Evolutionary conservation across 441 rosid species (phyloP).

Genomic region (Adansonia gregorii): DNA sequence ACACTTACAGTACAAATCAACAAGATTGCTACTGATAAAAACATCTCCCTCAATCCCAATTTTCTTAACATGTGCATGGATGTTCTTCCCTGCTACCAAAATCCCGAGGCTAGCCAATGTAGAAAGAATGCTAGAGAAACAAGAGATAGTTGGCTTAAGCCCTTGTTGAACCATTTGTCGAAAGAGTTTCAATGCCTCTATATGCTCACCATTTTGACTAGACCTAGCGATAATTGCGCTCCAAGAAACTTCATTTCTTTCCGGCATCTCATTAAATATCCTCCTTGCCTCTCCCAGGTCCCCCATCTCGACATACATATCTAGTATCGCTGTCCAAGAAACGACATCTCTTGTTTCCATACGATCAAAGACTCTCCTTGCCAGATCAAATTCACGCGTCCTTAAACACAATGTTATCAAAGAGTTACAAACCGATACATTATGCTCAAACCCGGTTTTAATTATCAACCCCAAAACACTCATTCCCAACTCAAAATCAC

Average conservation of each 20-base stretch:
- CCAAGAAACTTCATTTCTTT: conserved; percentile 55
- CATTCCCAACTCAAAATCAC: conserved; percentile 45
- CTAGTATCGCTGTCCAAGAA: conserved; percentile 65
- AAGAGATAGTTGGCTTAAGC: conserved; percentile 41
- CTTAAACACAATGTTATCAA: conserved; percentile 55
- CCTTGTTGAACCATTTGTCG: conserved; percentile 44
- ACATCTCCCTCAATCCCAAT: conserved; percentile 42
- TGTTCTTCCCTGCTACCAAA: conserved; percentile 42
- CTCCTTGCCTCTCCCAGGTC: conserved; percentile 50
- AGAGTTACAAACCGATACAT: conserved; percentile 55
- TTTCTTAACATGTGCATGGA: conserved; percentile 48
- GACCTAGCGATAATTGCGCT: conserved; percentile 52
- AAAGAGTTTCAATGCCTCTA: conserved; percentile 55
- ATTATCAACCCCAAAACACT: conserved; percentile 49
- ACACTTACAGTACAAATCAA: conserved; percentile 60
- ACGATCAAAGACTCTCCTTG: conserved; percentile 46
- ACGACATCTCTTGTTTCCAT: conserved; percentile 56
- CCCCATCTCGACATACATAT: conserved; percentile 46
- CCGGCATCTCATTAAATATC: conserved; percentile 57
- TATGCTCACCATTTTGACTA: conserved; percentile 51
- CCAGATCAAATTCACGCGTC: conserved; percentile 45
- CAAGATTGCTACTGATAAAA: conserved; percentile 46
- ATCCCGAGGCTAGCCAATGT: conserved; percentile 45
- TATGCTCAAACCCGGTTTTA: conserved; percentile 52
- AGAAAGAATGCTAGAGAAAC: conserved; percentile 47